Evolutionary conservation across 768 basidiomycete species (phyloP), one percentile per base, ranked within the genome.

Genomic region (Mycena sanguinolenta): DNA sequence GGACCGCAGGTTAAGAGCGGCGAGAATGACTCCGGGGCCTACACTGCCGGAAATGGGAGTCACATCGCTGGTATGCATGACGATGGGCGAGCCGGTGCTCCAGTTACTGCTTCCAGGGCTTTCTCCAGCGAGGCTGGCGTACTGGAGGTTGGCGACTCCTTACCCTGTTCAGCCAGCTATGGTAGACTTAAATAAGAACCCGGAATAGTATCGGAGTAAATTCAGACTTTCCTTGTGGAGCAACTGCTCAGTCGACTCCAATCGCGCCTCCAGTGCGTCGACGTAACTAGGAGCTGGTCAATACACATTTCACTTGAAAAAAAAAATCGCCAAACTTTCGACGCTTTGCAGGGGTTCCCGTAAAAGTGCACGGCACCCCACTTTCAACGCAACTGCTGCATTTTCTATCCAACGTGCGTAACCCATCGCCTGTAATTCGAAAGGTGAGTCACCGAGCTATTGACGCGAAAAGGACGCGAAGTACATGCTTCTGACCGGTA

Each of bases 1-100:
- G 12, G 70, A 63, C 8, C 70, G 65, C 17, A 71, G 57, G 8
- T 55, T 67, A 12, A 72, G 61, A 0, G 66, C 62, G 0, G 71
- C 65, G 32, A 72, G 49, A 25, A 64, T 25, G 5, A 72, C 66
- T 25, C 65, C 65, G 16, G 70, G 65, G 19, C 57, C 61, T 1
- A 65, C 16, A 7, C n/a, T 19, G 10, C 38, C 23, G 8, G 66
- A 25, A 12, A 27, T 19, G 4, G 28, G 27, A 3, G 23, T 19
- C 2, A 2, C 32, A 4, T 39, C 36, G 34, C 55, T 14, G 4
- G 4, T 9, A 19, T 39, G 58, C 23, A 9, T 5, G 39, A 39
- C 6, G n/a, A 59, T 17, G 28, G 58, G 58, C 1, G 58, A 59
- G 3, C 28, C 58, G 4, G 4, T n/a, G 58, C 58, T 59, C 58